Percentiles rank a stretch among this genome's conserved stretches.
phyloP scores from a whole-genome alignment of 441 rosid genomes.

The Iberis amara region DNA sequence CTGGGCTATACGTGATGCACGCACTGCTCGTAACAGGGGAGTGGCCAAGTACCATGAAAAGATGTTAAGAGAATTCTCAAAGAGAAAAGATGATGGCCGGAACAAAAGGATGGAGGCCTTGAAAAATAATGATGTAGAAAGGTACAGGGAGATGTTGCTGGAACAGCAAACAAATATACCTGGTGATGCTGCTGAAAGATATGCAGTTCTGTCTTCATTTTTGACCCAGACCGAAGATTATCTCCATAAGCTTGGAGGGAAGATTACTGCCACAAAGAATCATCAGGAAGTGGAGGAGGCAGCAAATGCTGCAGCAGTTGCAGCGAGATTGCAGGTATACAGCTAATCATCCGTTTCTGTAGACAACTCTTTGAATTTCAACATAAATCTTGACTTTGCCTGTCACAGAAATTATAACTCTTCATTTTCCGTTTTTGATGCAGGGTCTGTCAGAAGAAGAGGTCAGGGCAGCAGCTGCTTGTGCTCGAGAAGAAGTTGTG shows the following conservation, averaged over 20 bases:
- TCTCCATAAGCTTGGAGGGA: slow-evolving; percentile 87
- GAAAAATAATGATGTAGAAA: slow-evolving; percentile 98
- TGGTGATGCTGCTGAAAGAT: slow-evolving; percentile 98
- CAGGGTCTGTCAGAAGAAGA: slow-evolving; percentile 99
- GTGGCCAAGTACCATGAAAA: slow-evolving; percentile 99
- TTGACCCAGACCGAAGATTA: slow-evolving; percentile 97
- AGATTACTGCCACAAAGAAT: slow-evolving; percentile 91
- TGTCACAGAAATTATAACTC: slow-evolving; percentile 10
- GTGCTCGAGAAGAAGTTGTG: slow-evolving; percentile 98
- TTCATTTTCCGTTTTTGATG: slow-evolving; percentile 27
- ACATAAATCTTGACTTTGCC: slow-evolving; percentile 5
- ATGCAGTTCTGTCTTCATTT: slow-evolving; percentile 91
- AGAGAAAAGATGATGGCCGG: slow-evolving; percentile 94
- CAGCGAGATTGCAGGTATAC: slow-evolving; percentile 85
- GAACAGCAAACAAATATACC: slow-evolving; percentile 92
- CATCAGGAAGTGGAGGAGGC: slow-evolving; percentile 99
- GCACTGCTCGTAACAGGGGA: slow-evolving; percentile 97
- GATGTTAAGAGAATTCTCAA: slow-evolving; percentile 91
- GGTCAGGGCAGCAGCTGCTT: slow-evolving; percentile 85
- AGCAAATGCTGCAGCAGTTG: slow-evolving; percentile 87
- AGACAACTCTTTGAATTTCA: slow-evolving; percentile 18
- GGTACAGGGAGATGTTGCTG: slow-evolving; percentile 96
- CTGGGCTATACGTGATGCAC: slow-evolving; percentile 98
- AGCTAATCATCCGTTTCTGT: neutral
- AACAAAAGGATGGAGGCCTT: slow-evolving; percentile 98